Conservation (phyloP, 78 protist species). For the Tieghemostelium lacteum region DNA sequence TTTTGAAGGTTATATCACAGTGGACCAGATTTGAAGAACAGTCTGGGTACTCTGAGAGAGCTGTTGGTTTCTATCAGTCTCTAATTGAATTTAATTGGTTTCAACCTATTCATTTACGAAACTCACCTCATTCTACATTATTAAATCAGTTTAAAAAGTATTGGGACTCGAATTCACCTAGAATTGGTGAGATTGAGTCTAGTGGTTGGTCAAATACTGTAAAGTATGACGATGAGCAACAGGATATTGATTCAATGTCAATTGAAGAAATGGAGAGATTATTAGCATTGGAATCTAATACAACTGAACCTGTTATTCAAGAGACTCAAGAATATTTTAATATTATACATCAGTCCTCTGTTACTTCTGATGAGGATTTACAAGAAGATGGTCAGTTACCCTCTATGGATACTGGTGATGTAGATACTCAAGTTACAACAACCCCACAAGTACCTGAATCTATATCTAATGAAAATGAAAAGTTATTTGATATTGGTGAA, state of each 20-base stretch:
- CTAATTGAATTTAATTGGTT: conserved; percentile 65
- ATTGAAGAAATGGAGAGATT: conserved; percentile 62
- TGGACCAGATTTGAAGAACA: conserved; percentile 22
- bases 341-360: neutral
- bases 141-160: conserved; percentile 7
- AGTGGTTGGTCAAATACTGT: conserved; percentile 21
- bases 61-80: conserved; percentile 50
- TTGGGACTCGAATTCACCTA: conserved; percentile 44
- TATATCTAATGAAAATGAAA: neutral
- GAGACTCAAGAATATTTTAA: neutral
- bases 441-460: no score
- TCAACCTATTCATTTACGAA: conserved; percentile 7
- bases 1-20: conserved; percentile 27
- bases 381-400: neutral
- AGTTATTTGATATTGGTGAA: neutral
- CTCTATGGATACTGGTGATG: neutral
- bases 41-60: conserved; percentile 56
- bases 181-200: conserved; percentile 42
- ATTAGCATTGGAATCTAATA: conserved; percentile 19
- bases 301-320: neutral
- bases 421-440: neutral
- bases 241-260: conserved; percentile 15
- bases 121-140: neutral
- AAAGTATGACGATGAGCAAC: neutral
- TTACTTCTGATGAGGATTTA: neutral